Conservation (phyloP, 2,329 filamentous ascomycete genomes). For the Pseudopyricularia cyperi region DNA sequence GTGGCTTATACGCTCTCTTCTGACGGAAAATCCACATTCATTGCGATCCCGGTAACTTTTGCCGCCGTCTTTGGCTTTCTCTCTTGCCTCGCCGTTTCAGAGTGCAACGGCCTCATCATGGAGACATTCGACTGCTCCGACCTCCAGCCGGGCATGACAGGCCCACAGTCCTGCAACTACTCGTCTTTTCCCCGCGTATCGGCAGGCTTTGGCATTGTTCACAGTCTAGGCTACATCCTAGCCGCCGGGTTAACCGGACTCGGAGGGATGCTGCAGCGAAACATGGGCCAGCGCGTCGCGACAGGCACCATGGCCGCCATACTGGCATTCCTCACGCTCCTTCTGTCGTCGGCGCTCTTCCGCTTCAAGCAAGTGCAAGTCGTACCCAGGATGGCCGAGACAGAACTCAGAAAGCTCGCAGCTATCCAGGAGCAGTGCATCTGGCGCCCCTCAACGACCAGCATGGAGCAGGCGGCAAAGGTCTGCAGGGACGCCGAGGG, state of each 20-base stretch:
- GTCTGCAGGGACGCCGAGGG: constrained; percentile 44
- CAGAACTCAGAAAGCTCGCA: constrained; percentile 20
- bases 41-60: constrained; percentile 52
- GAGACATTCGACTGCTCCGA: constrained; percentile 74
- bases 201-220: constrained; percentile 58
- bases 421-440: background rate
- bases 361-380: constrained; percentile 56
- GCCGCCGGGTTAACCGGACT: constrained; percentile 56
- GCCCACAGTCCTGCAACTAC: constrained; percentile 43
- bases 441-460: constrained; percentile 16
- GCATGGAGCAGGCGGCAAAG: constrained; percentile 7
- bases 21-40: constrained; percentile 44
- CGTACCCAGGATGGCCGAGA: constrained; percentile 38
- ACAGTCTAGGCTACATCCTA: constrained; percentile 55
- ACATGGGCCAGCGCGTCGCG: constrained; percentile 52
- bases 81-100: constrained; percentile 59
- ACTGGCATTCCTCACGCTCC: constrained; percentile 48
- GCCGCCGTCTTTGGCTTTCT: constrained; percentile 56
- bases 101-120: constrained; percentile 69
- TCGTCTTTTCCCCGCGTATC: constrained; percentile 63
- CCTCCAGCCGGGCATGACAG: constrained; percentile 57
- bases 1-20: constrained; percentile 56
- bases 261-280: constrained; percentile 53
- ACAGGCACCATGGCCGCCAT: constrained; percentile 58
- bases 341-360: constrained; percentile 48